phyloP scores from a whole-genome alignment of 2,329 filamentous ascomycete genomes.

The Nothophoma quercina region DNA sequence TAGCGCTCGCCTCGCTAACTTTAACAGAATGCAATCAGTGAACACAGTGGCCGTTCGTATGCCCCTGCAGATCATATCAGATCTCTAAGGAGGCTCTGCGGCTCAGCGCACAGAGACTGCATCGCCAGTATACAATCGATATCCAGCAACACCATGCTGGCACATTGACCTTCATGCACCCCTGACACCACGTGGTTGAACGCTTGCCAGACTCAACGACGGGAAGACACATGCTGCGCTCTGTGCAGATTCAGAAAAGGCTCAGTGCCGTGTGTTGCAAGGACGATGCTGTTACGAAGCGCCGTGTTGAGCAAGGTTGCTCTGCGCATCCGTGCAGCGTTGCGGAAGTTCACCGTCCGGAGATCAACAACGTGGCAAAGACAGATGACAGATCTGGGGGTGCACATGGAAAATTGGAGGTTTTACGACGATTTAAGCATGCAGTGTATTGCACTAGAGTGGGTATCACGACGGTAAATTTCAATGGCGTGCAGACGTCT shows the following conservation, averaged over 20 bases:
- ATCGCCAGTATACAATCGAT: too few relatives aligned
- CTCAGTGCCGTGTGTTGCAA: conserved; percentile 9
- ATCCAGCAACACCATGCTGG: too few relatives aligned
- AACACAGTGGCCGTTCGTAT: too few relatives aligned
- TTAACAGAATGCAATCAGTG: too few relatives aligned
- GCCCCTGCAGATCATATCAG: too few relatives aligned
- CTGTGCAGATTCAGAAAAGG: background rate
- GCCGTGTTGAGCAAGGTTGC: conserved; percentile 9
- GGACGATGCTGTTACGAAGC: conserved; percentile 1
- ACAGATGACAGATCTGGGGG: conserved; percentile 19
- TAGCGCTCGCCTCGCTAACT: too few relatives aligned
- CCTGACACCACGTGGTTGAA: background rate
- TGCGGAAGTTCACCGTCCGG: background rate
- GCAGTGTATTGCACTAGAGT: background rate
- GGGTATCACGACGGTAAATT: conserved; percentile 1
- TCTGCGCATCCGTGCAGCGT: conserved; percentile 7
- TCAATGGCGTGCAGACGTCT: conserved; percentile 6
- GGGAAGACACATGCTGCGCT: background rate
- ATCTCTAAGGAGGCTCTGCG: too few relatives aligned
- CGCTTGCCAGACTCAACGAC: background rate
- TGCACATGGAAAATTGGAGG: conserved; percentile 2
- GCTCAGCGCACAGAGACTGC: too few relatives aligned
- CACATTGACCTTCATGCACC: background rate
- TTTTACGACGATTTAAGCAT: conserved; percentile 2
- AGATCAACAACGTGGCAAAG: conserved; percentile 21